Conservation (phyloP, 129 eudicot genomes). For the Centrapalus pauciflorus region DNA sequence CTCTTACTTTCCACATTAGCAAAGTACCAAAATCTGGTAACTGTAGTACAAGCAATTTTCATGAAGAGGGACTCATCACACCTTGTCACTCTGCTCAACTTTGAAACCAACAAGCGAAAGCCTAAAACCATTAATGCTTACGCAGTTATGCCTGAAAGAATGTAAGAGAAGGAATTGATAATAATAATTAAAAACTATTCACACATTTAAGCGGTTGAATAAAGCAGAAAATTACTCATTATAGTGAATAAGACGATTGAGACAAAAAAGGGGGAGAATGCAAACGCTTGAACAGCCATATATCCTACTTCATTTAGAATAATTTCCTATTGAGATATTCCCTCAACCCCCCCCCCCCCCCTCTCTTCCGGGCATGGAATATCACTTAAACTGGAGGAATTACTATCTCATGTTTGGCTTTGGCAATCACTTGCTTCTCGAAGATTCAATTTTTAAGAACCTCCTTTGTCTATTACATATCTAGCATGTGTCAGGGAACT, state of each 20-base stretch:
- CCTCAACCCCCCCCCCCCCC: no score
- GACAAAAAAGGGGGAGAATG: no score
- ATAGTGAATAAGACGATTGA: no score
- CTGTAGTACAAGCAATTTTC: constrained; percentile 13
- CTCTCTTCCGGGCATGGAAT: no score
- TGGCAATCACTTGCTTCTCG: neutral
- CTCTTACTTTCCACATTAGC: constrained; percentile 4
- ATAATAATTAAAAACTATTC: neutral
- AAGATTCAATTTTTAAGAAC: neutral
- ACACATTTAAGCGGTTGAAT: neutral
- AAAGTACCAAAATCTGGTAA: constrained; percentile 4
- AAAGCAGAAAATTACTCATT: no score
- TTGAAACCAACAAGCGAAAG: constrained; percentile 8
- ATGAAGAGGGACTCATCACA: constrained; percentile 17
- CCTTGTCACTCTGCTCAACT: constrained; percentile 17
- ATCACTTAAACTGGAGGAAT: no score
- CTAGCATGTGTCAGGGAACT: no score
- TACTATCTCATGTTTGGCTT: no score
- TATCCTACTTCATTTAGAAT: no score
- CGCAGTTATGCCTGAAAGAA: constrained; percentile 20
- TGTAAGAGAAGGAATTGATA: neutral
- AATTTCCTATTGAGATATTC: no score
- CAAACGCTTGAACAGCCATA: no score
- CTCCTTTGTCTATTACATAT: no score
- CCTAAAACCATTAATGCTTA: constrained; percentile 11